A percentile compares a stretch with the other conserved stretches of the same genome.
Evolutionary conservation across 441 rosid genomes (phyloP).

Genomic region (Populus hybrid): DNA sequence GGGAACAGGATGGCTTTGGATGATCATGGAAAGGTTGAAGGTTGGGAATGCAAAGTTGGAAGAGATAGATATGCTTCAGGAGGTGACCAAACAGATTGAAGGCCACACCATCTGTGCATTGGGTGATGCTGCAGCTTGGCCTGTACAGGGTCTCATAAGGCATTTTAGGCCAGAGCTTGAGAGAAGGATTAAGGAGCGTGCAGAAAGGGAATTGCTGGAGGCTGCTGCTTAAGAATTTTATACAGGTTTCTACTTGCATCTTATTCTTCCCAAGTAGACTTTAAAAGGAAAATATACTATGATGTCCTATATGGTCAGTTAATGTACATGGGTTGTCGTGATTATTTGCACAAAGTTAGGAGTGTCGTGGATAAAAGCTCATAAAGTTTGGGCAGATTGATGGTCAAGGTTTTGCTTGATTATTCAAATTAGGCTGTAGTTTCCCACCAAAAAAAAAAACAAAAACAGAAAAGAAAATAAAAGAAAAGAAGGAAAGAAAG

Average conservation of each 20-base stretch:
- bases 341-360: background rate
- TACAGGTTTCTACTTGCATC: slow-evolving; percentile 44
- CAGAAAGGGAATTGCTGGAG: slow-evolving; percentile 86
- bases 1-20: slow-evolving; percentile 99
- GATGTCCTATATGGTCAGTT: background rate
- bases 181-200: slow-evolving; percentile 90
- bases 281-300: background rate
- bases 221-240: slow-evolving; percentile 69
- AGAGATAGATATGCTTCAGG: slow-evolving; percentile 99
- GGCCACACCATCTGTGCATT: slow-evolving; percentile 99
- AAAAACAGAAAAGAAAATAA: too few species aligned
- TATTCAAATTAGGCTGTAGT: background rate
- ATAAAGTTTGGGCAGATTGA: background rate
- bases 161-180: slow-evolving; percentile 99
- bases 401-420: background rate
- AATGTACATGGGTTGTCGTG: background rate
- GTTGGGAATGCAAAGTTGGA: slow-evolving; percentile 95
- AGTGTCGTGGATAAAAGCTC: background rate
- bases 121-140: slow-evolving; percentile 99
- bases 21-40: slow-evolving; percentile 98
- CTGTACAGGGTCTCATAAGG: slow-evolving; percentile 96
- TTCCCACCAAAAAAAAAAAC: background rate
- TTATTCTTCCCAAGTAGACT: slow-evolving; percentile 13
- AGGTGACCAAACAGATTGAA: slow-evolving; percentile 97
- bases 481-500: background rate